Evolutionary conservation across 306 rosid species (phyloP), one percentile per base, ranked within the genome.

Genomic region (Clitoria ternatea): DNA sequence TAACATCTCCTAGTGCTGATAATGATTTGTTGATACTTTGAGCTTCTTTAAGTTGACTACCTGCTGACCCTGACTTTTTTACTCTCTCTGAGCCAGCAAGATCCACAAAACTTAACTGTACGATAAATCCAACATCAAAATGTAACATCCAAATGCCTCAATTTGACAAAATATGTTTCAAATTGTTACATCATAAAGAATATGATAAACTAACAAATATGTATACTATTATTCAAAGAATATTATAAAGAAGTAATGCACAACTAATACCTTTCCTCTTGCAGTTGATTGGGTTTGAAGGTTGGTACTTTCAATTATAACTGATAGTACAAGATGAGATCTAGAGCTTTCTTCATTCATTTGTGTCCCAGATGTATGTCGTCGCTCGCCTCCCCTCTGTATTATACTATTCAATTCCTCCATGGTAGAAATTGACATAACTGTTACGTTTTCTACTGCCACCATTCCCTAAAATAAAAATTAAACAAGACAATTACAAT

Each of bases 21-120:
- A 95, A 92, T 61, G 97, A 95, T 71, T 95, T 91, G 77, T 95
- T 95, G 70, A 95, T 95, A 73, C 99, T 95, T 71, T 91, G 99
- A 45, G 99, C 99, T 87, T 94, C 99, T 81, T 90, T 91, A 11
- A 95, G 92, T 70, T 86, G 96, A 81, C 56, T 86, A 49, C 99
- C 97, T 3, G 86, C 68, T 39, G 99, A 95, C 14, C 97, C 97
- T 4, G 97, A 95, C 80, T 95, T 95, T 82, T 95, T 95, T 13
- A 91, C 67, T 71, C 99, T 87, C 75, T 91, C 96, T 13, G 97
- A 95, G 29, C 99, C 99, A 56, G 97, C 99, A 67, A 95, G 99
- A 79, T 95, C 99, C 69, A 95, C 99, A 77, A 95, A 95, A 80
- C 99, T 95, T 72, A 95, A 76, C 97, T 91, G 81, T 70, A 78